Evolutionary conservation across 441 rosid species (phyloP), one percentile per base, ranked within the genome.

Genomic region (Populus trichocarpa): DNA sequence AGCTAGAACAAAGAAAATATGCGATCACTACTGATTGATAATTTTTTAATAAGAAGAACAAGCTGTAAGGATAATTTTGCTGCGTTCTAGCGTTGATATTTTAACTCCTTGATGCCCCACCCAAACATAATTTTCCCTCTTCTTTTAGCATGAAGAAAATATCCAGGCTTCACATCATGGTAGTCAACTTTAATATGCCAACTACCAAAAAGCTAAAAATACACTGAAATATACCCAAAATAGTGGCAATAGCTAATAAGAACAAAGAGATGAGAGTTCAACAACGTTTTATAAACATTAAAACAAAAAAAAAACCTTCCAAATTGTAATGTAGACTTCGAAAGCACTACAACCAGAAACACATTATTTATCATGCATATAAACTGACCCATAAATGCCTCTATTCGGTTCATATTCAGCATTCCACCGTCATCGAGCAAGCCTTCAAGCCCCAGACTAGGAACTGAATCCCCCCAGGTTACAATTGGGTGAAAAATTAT

Each of bases 381-480:
- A 72, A 72, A n/a, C 76, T 64, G 67, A 38, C 46, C 32, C 50
- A 33, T 32, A 53, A 72, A 67, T 18, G 68, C 38, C 25, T 16
- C 59, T 50, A 23, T 26, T 30, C n/a, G n/a, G n/a, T n/a, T n/a
- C n/a, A n/a, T n/a, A n/a, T n/a, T n/a, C n/a, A n/a, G 22, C 57
- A 50, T 50, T 14, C 18, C 57, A 50, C 57, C 20, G 7, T 46
- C 18, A 50, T 53, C 9, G 8, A 53, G 61, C 8, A 18, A 53
- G 61, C 61, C 22, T 40, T 50, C 16, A 46, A 2, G 35, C 6
- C 8, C 35, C 30, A 40, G 11, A 22, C 74, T 81, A 81, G 46
- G 36, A n/a, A 73, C 71, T 74, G 66, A 46, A 71, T 53, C 87
- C 76, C 71, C 86, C 85, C 69, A 78, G 85, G 74, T 80, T 79